Base-by-base conservation (phyloP, 2,329 filamentous ascomycete species). In the Claviceps sp. region DNA sequence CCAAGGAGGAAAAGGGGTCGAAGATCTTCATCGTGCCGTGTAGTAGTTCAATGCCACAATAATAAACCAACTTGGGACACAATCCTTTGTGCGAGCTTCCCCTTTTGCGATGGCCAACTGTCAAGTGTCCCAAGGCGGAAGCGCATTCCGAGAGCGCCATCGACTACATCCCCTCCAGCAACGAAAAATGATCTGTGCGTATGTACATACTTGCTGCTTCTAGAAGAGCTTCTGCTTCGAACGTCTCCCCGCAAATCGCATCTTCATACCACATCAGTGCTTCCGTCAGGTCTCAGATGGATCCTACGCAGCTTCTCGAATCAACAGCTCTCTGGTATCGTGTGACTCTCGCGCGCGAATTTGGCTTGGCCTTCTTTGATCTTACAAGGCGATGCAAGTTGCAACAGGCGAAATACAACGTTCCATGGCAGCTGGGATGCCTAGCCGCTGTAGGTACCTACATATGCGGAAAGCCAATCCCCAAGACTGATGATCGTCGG, bases 351-450 rank as follows among this genome's bases (percentile, higher is more conserved):
- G 26, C 40, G 8, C 18, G 18, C 41, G 11, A 5, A 13, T 5
- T 22, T 14, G 14, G 5, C 42, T 43, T 24, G 20, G 16, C 20
- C 22, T 30, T 20, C 16, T 34, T 18, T 36, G 26, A 30, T 50
- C 13, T 37, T 26, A 24, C 26, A 50, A 38, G 36, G 52, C 52
- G 44, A 50, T 49, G 52, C 46, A 49, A 22, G 47, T 22, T 9
- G 26, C 26, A 30, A 9, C 26, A 41, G 50, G 53, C 49, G n/a
- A 47, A 53, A 58, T 56, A 54, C 55, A 58, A 58, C 56, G 56
- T 58, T 58, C 51, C 55, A 55, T 58, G 50, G 52, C 43, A 36
- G 40, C 34, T 48, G 42, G 48, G 20, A 22, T n/a, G 18, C 14
- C 46, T n/a, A 22, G 5, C n/a, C 41, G 11, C 11, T 14, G 41